Percentiles rank a stretch among this genome's conserved stretches.
phyloP scores from a whole-genome alignment of 352 stramenopile species.

The Aphanomyces invadans region DNA sequence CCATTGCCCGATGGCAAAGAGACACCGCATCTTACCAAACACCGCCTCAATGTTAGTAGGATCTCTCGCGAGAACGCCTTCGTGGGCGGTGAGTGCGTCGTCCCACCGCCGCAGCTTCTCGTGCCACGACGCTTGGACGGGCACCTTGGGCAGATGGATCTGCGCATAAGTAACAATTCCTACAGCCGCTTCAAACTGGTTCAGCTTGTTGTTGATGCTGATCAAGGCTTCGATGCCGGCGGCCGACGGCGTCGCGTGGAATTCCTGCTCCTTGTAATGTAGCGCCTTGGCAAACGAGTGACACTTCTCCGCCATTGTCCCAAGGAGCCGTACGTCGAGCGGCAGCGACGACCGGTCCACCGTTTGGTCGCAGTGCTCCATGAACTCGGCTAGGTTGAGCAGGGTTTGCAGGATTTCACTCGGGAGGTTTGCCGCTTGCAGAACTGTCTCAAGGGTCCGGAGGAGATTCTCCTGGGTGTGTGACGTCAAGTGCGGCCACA shows the following conservation, averaged over 20 bases:
- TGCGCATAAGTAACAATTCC: constrained; percentile 95
- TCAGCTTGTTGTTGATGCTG: constrained; percentile 98
- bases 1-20: constrained; percentile 98
- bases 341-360: constrained; percentile 50
- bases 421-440: constrained; percentile 88
- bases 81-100: constrained; percentile 93
- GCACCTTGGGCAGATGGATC: constrained; percentile 59
- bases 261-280: constrained; percentile 99
- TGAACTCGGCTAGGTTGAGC: constrained; percentile 99
- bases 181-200: constrained; percentile 94
- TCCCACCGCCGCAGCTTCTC: constrained; percentile 98
- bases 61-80: constrained; percentile 60
- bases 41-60: constrained; percentile 92
- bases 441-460: constrained; percentile 91
- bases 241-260: constrained; percentile 83
- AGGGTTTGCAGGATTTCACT: constrained; percentile 97
- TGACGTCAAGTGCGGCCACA: constrained; percentile 95
- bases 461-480: constrained; percentile 90
- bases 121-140: constrained; percentile 95
- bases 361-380: constrained; percentile 96
- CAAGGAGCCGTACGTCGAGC: constrained; percentile 96
- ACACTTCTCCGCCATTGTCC: constrained; percentile 95
- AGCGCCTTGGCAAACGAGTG: constrained; percentile 98
- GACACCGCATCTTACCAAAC: constrained; percentile 97
- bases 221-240: constrained; percentile 98